phyloP scores from a whole-genome alignment of 2,329 filamentous ascomycete genomes.

The Juglanconis oblonga region DNA sequence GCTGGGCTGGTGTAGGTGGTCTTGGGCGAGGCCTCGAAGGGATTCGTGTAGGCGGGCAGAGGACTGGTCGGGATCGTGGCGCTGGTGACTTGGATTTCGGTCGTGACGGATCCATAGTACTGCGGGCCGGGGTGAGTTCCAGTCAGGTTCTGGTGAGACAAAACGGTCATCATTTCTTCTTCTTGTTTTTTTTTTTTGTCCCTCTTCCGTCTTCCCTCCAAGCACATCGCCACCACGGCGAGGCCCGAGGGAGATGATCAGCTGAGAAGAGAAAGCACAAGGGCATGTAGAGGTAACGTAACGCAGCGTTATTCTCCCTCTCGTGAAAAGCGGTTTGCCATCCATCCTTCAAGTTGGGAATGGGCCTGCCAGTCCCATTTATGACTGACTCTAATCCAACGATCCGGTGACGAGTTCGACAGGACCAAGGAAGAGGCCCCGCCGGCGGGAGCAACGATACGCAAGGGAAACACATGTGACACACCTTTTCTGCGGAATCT shows the following conservation, averaged over 20 bases:
- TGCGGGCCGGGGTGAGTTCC: conserved; percentile 22
- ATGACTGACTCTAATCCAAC: background rate
- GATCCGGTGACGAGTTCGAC: background rate
- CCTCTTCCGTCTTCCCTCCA: background rate
- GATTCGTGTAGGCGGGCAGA: conserved; percentile 17
- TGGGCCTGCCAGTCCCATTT: background rate
- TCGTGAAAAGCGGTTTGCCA: background rate
- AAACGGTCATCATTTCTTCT: background rate
- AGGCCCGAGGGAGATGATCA: background rate
- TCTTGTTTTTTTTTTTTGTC: background rate
- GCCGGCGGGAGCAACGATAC: conserved; percentile 5
- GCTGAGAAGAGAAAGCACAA: background rate
- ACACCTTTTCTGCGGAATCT: conserved; percentile 19
- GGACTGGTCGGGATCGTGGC: conserved; percentile 12
- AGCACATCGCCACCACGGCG: background rate
- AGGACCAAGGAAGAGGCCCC: background rate
- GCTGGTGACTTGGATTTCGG: conserved; percentile 47
- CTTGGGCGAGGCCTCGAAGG: conserved; percentile 21
- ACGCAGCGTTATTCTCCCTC: background rate
- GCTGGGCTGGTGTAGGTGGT: conserved; percentile 18
- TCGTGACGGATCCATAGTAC: conserved; percentile 50
- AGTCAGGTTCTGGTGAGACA: conserved; percentile 14
- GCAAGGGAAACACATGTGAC: conserved; percentile 5
- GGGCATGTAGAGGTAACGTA: background rate
- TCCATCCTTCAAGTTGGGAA: background rate